Evolutionary conservation across 495 filamentous ascomycete genomes (phyloP), one percentile per base, ranked within the genome.

Genomic region (Aspergillus coremiiformis): DNA sequence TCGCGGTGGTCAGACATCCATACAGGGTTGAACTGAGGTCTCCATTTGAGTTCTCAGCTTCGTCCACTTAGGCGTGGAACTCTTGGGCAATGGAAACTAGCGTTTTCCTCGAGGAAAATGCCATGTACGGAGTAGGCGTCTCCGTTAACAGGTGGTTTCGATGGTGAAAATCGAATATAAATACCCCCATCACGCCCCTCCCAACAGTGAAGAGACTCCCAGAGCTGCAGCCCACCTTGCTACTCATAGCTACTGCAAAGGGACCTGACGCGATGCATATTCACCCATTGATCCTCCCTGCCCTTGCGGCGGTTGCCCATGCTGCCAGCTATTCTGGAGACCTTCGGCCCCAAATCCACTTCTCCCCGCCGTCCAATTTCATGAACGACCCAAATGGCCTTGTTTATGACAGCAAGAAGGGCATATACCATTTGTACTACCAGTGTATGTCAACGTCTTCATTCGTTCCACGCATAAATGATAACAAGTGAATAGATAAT

Each of bases 381-480:
- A 78, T 81, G 75, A 79, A 80, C 51, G 77, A 80, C 54, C 77
- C 78, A 17, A 80, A 82, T 63, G 78, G 78, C 49, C 68, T 79
- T 59, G 77, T 78, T 48, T 44, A 78, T 58, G 54, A 56, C 41
- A 32, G 17, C 11, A 59, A 62, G 4, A 61, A 69, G 27, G 75
- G 71, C n/a, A 57, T 65, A 5, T 81, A 71, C 47, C 78, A 81
- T 60, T 56, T 80, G 0, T 81, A 80, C 60, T 81, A 78, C 60
- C 76, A 81, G 55, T 76, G 65, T 66, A 53, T 45, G 54, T 35
- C 12, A 2, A 2, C 20, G 0, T 21, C 23, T n/a, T 8, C 35
- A 2, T 5, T 11, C 8, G 2, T 6, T 9, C 6, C 4, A 37
- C 8, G 32, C 19, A 4, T 12, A n/a, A 12, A 48, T 33, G 48